phyloP scores from a whole-genome alignment of 768 basidiomycete genomes.

The Lentinus tigrinus region DNA sequence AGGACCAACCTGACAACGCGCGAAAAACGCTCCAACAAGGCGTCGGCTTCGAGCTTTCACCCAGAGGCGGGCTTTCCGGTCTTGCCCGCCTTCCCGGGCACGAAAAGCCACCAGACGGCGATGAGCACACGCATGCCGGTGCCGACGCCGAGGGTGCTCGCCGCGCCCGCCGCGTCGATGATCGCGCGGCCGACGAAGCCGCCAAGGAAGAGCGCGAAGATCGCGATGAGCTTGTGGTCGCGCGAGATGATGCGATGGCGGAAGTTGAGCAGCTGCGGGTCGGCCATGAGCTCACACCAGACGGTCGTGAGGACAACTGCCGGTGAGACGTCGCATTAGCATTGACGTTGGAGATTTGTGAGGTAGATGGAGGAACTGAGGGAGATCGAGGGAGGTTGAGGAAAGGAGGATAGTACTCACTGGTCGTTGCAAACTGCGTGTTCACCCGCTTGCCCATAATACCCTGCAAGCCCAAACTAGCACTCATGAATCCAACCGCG shows the following conservation, averaged over 20 bases:
- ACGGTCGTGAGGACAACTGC: conserved; percentile 81
- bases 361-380: neutral
- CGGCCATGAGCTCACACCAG: conserved; percentile 86
- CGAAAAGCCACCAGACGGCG: conserved; percentile 63
- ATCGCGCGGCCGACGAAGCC: conserved; percentile 67
- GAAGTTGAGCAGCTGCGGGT: conserved; percentile 68
- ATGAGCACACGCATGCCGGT: conserved; percentile 62
- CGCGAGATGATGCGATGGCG: conserved; percentile 53
- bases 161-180: conserved; percentile 56
- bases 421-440: conserved; percentile 76
- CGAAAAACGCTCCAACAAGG: neutral
- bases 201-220: conserved; percentile 67
- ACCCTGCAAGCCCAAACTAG: conserved; percentile 79
- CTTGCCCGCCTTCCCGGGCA: conserved; percentile 43
- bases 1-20: neutral
- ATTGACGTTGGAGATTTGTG: neutral
- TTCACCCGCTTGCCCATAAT: conserved; percentile 81
- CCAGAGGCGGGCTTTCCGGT: conserved; percentile 1
- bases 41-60: neutral
- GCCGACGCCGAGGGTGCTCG: conserved; percentile 65
- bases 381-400: neutral
- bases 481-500: conserved; percentile 76
- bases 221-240: conserved; percentile 71
- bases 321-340: too few relatives aligned
- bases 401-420: conserved; percentile 37